Conservation (phyloP, 2,329 filamentous ascomycete genomes). For the Exserohilum rostratum region DNA sequence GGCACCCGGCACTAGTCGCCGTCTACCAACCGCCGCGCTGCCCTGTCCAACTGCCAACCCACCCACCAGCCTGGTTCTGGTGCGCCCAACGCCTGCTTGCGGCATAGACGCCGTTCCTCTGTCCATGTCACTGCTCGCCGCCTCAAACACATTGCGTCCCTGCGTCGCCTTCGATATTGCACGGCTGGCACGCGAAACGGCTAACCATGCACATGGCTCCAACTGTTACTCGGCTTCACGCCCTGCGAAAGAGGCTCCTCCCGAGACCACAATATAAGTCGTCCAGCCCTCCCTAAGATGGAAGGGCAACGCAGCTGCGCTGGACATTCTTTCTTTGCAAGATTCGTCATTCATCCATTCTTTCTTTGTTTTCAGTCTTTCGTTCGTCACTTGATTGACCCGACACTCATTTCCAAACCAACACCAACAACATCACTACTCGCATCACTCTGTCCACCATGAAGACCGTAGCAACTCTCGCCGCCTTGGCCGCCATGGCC, state of each 20-base stretch:
- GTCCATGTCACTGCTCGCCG: conserved; percentile 26
- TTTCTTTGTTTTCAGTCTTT: conserved; percentile 28
- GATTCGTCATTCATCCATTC: conserved; percentile 20
- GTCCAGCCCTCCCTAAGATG: conserved; percentile 8
- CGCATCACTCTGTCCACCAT: conserved; percentile 15
- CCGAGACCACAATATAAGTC: conserved; percentile 27
- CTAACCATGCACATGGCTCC: conserved; percentile 20
- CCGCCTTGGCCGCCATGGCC: conserved; percentile 33
- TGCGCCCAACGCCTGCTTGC: conserved; percentile 7
- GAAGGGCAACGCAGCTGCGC: conserved; percentile 37
- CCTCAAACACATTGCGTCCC: conserved; percentile 28
- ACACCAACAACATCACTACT: conserved; percentile 7
- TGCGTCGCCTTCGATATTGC: conserved; percentile 24
- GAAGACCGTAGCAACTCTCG: conserved; percentile 37
- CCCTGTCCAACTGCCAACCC: conserved; percentile 3
- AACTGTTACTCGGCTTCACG: conserved; percentile 22
- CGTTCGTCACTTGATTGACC: conserved; percentile 29
- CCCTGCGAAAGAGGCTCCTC: conserved; percentile 17
- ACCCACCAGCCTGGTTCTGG: conserved; percentile 14
- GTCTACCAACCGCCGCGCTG: conserved; percentile 22
- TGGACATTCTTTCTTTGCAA: conserved; percentile 37
- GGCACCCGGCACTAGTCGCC: conserved; percentile 19
- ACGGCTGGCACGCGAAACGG: conserved; percentile 37
- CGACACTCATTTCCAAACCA: conserved; percentile 18
- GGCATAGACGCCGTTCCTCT: conserved; percentile 21